Conservation (phyloP, 805 yeast species). For the Zygotorulaspora sp. region DNA sequence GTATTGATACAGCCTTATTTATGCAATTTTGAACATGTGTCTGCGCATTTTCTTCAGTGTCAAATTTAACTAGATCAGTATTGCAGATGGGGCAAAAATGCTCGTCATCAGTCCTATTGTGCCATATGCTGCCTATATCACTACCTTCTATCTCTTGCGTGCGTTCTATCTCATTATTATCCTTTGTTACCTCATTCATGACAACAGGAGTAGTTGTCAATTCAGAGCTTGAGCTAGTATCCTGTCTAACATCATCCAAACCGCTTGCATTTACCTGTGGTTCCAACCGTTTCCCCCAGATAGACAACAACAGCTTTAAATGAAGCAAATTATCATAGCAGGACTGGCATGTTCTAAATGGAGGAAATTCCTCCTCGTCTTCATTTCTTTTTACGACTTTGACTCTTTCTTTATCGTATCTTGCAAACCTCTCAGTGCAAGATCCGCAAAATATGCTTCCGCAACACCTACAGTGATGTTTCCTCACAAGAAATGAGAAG, state of each 20-base stretch:
- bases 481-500: conserved; percentile 50
- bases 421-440: conserved; percentile 29
- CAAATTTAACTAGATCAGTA: conserved; percentile 14
- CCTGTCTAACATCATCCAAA: not conserved
- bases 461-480: conserved; percentile 68
- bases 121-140: conserved; percentile 12
- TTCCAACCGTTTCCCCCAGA: conserved; percentile 21
- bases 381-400: conserved; percentile 23
- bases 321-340: conserved; percentile 48
- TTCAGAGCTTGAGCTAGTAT: conserved; percentile 2
- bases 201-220: conserved; percentile 13
- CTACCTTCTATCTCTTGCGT: conserved; percentile 11
- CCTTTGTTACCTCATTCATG: conserved; percentile 35
- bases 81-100: conserved; percentile 43
- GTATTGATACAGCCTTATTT: conserved; percentile 46
- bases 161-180: conserved; percentile 10
- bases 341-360: conserved; percentile 53
- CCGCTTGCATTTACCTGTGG: conserved; percentile 6
- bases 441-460: conserved; percentile 57
- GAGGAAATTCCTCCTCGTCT: conserved; percentile 40
- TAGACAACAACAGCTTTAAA: conserved; percentile 16
- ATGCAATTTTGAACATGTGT: conserved; percentile 71
- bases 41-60: conserved; percentile 41
- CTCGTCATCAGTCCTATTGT: conserved; percentile 14
- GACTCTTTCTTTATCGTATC: conserved; percentile 28